These are phyloP conservation scores for Coemansia sp. DNA, from an alignment of 192 early-diverging fungal genomes.

Conservation along the genomic window DNA sequence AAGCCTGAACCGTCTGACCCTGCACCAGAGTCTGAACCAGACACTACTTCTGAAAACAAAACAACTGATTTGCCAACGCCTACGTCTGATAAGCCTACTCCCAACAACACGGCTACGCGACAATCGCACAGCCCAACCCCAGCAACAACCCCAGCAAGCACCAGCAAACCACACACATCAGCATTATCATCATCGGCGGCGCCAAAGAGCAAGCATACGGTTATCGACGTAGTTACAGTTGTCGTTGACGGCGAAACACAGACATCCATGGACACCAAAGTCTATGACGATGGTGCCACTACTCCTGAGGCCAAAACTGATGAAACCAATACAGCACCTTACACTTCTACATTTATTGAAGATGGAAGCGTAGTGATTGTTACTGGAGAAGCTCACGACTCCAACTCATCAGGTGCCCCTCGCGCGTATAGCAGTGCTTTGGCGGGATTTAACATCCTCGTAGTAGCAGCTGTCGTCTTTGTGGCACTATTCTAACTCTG, in stretches of 20 bases:
- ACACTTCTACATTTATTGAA: conserved; percentile 34
- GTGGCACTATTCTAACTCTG: neutral
- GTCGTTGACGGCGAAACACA: conserved; percentile 30
- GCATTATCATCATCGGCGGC: conserved; percentile 1
- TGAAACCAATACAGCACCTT: conserved; percentile 7
- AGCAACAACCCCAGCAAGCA: neutral
- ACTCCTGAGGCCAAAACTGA: neutral
- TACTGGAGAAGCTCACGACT: conserved; percentile 9
- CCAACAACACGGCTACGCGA: neutral
- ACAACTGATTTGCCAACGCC: neutral
- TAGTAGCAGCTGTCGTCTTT: conserved; percentile 1
- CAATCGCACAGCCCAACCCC: neutral
- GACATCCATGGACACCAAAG: conserved; percentile 27
- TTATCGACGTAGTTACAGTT: conserved; percentile 35
- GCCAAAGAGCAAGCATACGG: conserved; percentile 24
- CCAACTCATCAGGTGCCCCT: conserved; percentile 3
- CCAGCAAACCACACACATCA: neutral
- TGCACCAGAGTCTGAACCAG: neutral
- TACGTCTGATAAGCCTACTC: neutral
- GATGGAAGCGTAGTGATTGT: conserved; percentile 39
- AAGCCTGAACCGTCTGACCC: neutral
- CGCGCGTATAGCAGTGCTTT: neutral
- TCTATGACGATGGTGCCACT: conserved; percentile 15
- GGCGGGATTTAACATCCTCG: neutral
- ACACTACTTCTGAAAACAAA: neutral